phyloP scores from a whole-genome alignment of 2,329 filamentous ascomycete species.

The Sarocladiaceae sp. region DNA sequence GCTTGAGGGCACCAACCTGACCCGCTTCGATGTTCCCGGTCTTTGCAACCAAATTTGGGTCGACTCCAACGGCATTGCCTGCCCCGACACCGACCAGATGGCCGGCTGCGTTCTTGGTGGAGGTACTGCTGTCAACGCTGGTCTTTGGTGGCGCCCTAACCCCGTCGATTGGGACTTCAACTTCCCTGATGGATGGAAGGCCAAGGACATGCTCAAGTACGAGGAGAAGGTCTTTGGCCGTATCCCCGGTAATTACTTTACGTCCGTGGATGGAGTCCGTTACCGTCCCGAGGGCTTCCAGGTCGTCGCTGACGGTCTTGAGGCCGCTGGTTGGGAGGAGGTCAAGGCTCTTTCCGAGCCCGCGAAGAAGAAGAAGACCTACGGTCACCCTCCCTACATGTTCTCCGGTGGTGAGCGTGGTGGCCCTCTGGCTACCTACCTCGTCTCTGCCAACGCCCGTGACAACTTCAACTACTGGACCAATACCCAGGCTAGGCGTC shows the following conservation, averaged over 20 bases:
- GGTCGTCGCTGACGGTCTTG: conserved; percentile 56
- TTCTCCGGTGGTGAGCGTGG: conserved; percentile 62
- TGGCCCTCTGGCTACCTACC: conserved; percentile 68
- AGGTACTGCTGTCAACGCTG: conserved; percentile 62
- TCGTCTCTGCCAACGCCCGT: conserved; percentile 55
- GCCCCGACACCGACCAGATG: conserved; percentile 68
- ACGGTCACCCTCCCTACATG: conserved; percentile 63
- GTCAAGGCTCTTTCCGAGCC: conserved; percentile 58
- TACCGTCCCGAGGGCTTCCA: conserved; percentile 66
- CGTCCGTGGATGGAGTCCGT: conserved; percentile 61
- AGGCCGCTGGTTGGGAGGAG: conserved; percentile 56
- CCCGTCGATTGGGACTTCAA: conserved; percentile 66
- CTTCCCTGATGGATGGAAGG: conserved; percentile 69
- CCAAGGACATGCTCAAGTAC: conserved; percentile 54
- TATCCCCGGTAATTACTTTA: conserved; percentile 65
- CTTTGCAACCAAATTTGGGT: conserved; percentile 68
- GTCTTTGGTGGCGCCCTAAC: conserved; percentile 65
- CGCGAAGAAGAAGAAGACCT: conserved; percentile 61
- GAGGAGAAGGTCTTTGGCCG: conserved; percentile 60
- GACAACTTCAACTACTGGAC: conserved; percentile 65
- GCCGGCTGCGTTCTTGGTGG: conserved; percentile 68
- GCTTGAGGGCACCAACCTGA: conserved; percentile 58
- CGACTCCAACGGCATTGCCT: conserved; percentile 59
- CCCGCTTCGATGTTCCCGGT: conserved; percentile 67
- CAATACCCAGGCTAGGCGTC: conserved; percentile 61